These are phyloP conservation scores for Puccinia hordei DNA, from an alignment of 1,284 basidiomycete species.

Conservation along the genomic window DNA sequence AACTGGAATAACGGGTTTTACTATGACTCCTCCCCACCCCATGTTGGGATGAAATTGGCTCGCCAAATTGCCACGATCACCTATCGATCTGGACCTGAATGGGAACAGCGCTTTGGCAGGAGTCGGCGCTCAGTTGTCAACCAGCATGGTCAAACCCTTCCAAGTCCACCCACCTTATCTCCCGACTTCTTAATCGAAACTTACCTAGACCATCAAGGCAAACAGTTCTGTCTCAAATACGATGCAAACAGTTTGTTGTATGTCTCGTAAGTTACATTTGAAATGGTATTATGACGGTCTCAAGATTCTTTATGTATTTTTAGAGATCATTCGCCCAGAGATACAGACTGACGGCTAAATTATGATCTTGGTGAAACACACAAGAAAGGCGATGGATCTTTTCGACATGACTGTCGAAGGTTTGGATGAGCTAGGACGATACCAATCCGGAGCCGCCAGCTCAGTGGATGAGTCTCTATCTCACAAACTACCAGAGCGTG, in stretches of 20 bases:
- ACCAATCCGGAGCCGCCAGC: constrained; percentile 38
- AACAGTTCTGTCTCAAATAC: constrained; percentile 97
- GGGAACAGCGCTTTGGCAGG: constrained; percentile 94
- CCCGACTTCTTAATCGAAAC: constrained; percentile 99
- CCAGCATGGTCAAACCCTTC: not conserved
- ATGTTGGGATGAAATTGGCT: constrained; percentile 97
- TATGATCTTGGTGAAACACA: not conserved
- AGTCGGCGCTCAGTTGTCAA: constrained; percentile 58
- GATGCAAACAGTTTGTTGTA: constrained; percentile 99
- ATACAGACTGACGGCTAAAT: not conserved
- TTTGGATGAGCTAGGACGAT: constrained; percentile 67
- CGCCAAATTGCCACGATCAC: constrained; percentile 99
- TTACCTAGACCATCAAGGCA: constrained; percentile 95
- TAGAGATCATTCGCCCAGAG: constrained; percentile 34
- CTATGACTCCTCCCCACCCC: constrained; percentile 83
- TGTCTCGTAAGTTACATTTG: constrained; percentile 61
- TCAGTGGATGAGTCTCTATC: not conserved
- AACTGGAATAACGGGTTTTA: constrained; percentile 99
- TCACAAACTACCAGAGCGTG: constrained; percentile 58
- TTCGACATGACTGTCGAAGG: constrained; percentile 90
- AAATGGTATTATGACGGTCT: too few relatives aligned
- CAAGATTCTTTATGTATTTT: too few relatives aligned
- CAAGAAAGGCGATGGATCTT: constrained; percentile 95
- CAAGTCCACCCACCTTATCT: constrained; percentile 66
- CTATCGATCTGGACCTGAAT: constrained; percentile 97